phyloP scores from a whole-genome alignment of 352 stramenopile species.

The Pythium monospermum region DNA sequence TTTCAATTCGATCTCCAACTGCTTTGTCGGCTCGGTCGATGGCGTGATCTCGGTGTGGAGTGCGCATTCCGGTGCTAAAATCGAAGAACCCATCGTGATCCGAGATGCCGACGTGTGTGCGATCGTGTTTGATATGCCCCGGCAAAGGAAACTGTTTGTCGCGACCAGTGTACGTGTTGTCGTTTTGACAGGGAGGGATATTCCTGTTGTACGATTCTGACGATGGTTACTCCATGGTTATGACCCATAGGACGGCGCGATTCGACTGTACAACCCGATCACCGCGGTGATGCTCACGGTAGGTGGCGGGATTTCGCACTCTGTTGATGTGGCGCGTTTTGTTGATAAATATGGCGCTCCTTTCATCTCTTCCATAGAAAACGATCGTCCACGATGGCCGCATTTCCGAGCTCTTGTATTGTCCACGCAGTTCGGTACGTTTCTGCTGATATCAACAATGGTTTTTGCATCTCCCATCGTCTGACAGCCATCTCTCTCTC shows the following conservation, averaged over 20 bases:
- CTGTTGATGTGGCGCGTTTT: too few relatives aligned
- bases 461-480: too few relatives aligned
- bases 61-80: conserved; percentile 52
- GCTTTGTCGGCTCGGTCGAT: conserved; percentile 51
- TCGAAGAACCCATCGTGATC: conserved; percentile 45
- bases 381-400: conserved; percentile 43
- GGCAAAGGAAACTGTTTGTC: conserved; percentile 63
- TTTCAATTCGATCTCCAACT: conserved; percentile 58
- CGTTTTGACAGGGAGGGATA: not conserved
- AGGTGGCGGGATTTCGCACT: too few relatives aligned
- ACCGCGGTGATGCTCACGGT: conserved; percentile 49
- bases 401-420: conserved; percentile 60
- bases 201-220: not conserved
- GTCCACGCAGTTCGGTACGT: conserved; percentile 44
- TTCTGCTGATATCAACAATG: too few relatives aligned
- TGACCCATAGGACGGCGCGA: conserved; percentile 55
- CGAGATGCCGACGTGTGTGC: conserved; percentile 50
- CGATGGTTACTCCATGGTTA: not conserved
- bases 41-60: conserved; percentile 64
- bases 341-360: too few relatives aligned
- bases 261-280: conserved; percentile 67
- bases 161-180: conserved; percentile 49
- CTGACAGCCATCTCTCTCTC: too few relatives aligned
- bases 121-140: conserved; percentile 51
- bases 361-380: conserved; percentile 26